Conservation (phyloP, 805 yeast genomes). For the Wickerhamiella australiensis region DNA sequence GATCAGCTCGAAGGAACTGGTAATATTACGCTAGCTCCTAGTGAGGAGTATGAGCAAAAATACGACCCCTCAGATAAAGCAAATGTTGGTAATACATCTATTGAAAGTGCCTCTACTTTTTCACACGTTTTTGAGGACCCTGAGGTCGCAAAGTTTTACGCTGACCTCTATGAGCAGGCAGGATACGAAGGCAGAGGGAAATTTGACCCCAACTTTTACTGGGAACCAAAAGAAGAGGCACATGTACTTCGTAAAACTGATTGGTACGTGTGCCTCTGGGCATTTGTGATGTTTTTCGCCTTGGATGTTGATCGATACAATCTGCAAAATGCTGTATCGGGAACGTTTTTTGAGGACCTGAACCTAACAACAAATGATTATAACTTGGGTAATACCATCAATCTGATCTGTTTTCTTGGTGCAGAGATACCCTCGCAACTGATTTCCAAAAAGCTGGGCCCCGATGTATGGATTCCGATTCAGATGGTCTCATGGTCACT, state of each 20-base stretch:
- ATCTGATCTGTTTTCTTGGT: constrained; percentile 37
- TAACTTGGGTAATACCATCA: constrained; percentile 43
- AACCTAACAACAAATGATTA: constrained; percentile 27
- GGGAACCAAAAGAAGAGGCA: constrained; percentile 22
- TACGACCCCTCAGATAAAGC: constrained; percentile 3
- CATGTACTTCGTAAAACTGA: constrained; percentile 40
- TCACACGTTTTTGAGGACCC: constrained; percentile 36
- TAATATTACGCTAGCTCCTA: constrained; percentile 9
- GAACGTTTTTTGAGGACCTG: constrained; percentile 12
- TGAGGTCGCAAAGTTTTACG: constrained; percentile 36
- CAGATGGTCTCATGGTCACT: constrained; percentile 47
- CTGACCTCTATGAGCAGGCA: constrained; percentile 17
- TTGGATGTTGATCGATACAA: constrained; percentile 46
- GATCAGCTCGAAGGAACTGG: constrained; percentile 4
- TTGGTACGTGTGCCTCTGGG: constrained; percentile 41
- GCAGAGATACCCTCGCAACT: constrained; percentile 59
- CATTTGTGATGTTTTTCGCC: constrained; percentile 44
- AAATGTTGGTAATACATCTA: constrained; percentile 1
- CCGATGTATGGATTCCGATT: constrained; percentile 50
- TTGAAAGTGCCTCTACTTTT: neutral
- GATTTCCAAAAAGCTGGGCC: constrained; percentile 48
- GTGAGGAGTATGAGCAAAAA: constrained; percentile 5
- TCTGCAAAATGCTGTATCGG: constrained; percentile 35
- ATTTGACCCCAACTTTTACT: constrained; percentile 26
- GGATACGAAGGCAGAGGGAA: constrained; percentile 40